Conservation (phyloP, 2,329 filamentous ascomycete genomes). For the Sporothrix protearum region DNA sequence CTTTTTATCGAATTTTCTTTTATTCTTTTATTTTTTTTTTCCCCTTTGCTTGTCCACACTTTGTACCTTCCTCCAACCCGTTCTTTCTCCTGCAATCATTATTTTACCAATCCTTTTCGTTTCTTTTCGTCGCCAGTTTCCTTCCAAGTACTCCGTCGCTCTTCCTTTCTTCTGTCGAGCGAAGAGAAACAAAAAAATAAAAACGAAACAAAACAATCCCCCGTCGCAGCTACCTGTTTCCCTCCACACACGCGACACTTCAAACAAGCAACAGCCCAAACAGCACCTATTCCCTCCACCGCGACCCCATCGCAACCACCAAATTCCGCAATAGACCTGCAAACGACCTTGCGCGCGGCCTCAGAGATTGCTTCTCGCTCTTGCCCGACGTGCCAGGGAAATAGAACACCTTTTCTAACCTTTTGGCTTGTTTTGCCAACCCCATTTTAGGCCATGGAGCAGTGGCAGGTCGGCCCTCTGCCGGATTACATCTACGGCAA, state of each 20-base stretch:
- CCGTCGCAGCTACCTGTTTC: neutral
- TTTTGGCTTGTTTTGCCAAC: conserved; percentile 14
- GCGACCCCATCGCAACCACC: neutral
- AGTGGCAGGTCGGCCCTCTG: conserved; percentile 59
- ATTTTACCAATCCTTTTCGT: neutral
- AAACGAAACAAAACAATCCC: conserved; percentile 6
- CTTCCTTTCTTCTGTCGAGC: neutral
- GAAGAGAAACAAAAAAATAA: conserved; percentile 5
- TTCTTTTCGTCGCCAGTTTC: neutral
- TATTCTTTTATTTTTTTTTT: neutral
- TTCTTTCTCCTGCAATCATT: neutral
- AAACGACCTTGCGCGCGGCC: neutral
- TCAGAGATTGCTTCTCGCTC: neutral
- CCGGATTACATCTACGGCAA: conserved; percentile 58
- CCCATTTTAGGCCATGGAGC: conserved; percentile 51
- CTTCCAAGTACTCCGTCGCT: neutral
- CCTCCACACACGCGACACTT: conserved; percentile 1
- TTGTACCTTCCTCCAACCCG: neutral
- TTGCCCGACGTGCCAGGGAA: neutral
- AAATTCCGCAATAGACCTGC: neutral
- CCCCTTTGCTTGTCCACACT: conserved; percentile 1
- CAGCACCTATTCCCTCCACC: neutral
- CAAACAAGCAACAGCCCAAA: neutral
- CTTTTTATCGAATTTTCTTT: conserved; percentile 2
- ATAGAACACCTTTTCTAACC: neutral